Evolutionary conservation across 345 rosid species (phyloP), one percentile per base, ranked within the genome.

Genomic region (Linum usitatissimum): DNA sequence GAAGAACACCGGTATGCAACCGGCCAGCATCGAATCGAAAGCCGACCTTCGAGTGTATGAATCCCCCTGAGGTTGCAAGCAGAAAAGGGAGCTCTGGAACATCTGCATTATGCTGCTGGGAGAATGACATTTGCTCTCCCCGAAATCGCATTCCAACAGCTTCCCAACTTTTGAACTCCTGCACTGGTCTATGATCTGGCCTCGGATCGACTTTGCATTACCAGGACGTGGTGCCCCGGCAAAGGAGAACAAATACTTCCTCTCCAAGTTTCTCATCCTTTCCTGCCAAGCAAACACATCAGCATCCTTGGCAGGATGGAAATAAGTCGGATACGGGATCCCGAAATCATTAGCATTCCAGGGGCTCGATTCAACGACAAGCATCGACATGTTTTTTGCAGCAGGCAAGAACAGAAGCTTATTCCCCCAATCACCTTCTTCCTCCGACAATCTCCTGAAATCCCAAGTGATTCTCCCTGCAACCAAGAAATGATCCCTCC

Each of bases 391-490:
- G 69, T 88, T 88, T 74, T 76, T 88, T 0, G 95, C 90, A 66
- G 88, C 95, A 0, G 96, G 92, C 64, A 91, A 72, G 72, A 82
- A 83, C 66, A 91, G 76, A 73, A 91, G 88, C 80, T 91, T 88
- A 66, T 86, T 88, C 12, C 96, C 98, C 98, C 98, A 91, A 30
- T 91, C 91, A 0, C 70, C 15, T 61, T 86, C 95, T 53, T 84
- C 78, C 9, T 88, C 98, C 5, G 78, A 51, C 68, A 85, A 65
- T 67, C 92, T 82, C 83, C 98, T 81, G 70, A 86, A 91, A 75
- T 91, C 96, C 98, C 98, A 91, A 0, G 96, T 83, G 42, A 86
- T 91, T 78, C 96, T 78, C 49, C 98, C 98, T 0, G 89, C 95
- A 51, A 91, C 96, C 49, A 88, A 80, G 69, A 88, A 91, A 75